These are phyloP conservation scores for Termitomyces titanicus DNA, from an alignment of 768 basidiomycete species.

Conservation along the genomic window DNA sequence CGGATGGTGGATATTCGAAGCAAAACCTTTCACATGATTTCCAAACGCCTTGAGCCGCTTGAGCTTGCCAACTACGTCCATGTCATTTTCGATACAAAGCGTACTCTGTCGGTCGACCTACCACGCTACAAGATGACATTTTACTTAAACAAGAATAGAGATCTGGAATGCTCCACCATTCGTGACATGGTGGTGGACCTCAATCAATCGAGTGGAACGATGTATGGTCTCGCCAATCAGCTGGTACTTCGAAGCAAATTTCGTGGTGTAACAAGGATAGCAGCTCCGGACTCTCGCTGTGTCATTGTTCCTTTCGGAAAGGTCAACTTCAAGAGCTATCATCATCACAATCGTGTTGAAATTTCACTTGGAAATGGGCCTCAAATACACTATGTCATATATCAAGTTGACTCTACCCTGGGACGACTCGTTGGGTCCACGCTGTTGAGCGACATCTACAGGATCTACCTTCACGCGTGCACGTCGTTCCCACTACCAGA, in stretches of 20 bases:
- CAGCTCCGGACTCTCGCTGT: conserved; percentile 19
- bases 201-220: conserved; percentile 37
- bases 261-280: conserved; percentile 1
- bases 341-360: conserved; percentile 19
- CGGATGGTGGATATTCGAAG: conserved; percentile 25
- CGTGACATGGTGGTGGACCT: conserved; percentile 39
- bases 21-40: conserved; percentile 20
- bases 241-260: conserved; percentile 31
- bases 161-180: conserved; percentile 37
- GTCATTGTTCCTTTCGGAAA: conserved; percentile 39
- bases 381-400: conserved; percentile 19
- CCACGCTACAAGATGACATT: conserved; percentile 42
- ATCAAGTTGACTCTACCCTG: conserved; percentile 29
- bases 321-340: conserved; percentile 15
- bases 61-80: conserved; percentile 16
- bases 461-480: conserved; percentile 41
- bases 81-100: conserved; percentile 3
- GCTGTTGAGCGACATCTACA: conserved; percentile 29
- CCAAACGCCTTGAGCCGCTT: conserved; percentile 14
- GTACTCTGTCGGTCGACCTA: conserved; percentile 25
- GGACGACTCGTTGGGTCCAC: conserved; percentile 27
- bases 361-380: conserved; percentile 14
- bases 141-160: conserved; percentile 25
- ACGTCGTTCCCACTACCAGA: conserved; percentile 39
- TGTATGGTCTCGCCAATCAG: conserved; percentile 40